Evolutionary conservation across 1,139 yeast genomes (phyloP), one percentile per base, ranked within the genome.

Genomic region (Meyerozyma carpophila): DNA sequence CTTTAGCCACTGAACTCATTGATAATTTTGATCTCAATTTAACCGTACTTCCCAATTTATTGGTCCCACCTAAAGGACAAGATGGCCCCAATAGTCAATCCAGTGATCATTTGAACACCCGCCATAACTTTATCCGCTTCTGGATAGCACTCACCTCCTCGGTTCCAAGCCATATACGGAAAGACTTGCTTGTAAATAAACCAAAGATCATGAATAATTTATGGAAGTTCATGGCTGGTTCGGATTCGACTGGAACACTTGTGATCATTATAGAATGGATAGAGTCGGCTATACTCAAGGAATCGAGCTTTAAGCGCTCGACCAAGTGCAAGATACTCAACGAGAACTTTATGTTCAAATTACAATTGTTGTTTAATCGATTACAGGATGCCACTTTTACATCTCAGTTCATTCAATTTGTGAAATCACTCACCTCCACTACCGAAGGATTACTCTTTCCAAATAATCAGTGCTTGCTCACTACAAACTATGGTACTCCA

Each of bases 251-350:
- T 4, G 73, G 69, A 7, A 49, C 74, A 1, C 62, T 82, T 25
- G 49, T 51, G 1, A 51, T 57, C 25, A 67, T 83, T 0, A 47
- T 89, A 3, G 58, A 63, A 0, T 72, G 81, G 29, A 63, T 89
- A 44, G 77, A 71, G 13, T 55, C 65, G 1, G 66, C 68, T 28
- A 73, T 91, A 2, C 58, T 89, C 36, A 60, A 64, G 28, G 97
- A 91, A 52, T 58, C 70, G 1, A 69, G 77, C 13, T 84, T 82
- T 56, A 78, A 80, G 50, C 83, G 82, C 54, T 69, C 83, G 45
- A 77, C 90, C 1, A 91, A 90, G 58, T 77, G 89, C 52, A 80
- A 81, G 50, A 75, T 90, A 16, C 77, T 91, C 55, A 89, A 87
- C 54, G 98, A 91, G 55, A 79, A 86, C 70, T 79, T 84, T 27